phyloP scores from a whole-genome alignment of 352 stramenopile genomes.

The Globisporangium nagaii region DNA sequence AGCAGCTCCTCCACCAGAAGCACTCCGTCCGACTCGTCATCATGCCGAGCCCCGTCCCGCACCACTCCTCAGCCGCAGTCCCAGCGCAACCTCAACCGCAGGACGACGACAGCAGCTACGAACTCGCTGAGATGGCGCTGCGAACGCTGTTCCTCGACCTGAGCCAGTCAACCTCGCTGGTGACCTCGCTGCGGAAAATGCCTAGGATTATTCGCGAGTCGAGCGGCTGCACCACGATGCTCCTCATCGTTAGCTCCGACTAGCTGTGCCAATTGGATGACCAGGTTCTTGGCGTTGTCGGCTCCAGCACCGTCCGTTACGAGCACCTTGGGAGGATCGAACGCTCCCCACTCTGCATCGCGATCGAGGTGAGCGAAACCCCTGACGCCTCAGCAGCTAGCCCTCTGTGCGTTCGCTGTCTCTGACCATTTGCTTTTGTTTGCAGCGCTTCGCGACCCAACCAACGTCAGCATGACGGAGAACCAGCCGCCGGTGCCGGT shows the following conservation, averaged over 20 bases:
- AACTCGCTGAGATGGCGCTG: conserved; percentile 29
- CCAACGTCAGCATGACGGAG: not conserved
- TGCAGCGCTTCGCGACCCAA: too few species aligned
- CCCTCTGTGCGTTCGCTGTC: too few species aligned
- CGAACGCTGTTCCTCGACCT: conserved; percentile 45
- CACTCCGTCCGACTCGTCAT: conserved; percentile 31
- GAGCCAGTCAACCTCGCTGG: conserved; percentile 21
- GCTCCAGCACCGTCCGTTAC: too few species aligned
- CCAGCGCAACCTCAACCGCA: not conserved
- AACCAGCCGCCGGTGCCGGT: not conserved
- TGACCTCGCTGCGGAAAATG: not conserved
- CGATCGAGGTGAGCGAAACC: too few species aligned
- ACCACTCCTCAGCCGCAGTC: not conserved
- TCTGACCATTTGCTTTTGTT: too few species aligned
- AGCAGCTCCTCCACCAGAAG: conserved; percentile 10
- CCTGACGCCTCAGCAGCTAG: too few species aligned
- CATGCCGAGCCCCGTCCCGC: conserved; percentile 4
- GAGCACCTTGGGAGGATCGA: too few species aligned
- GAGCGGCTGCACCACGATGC: conserved; percentile 9
- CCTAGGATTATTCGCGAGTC: conserved; percentile 3
- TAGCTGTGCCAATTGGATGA: too few species aligned
- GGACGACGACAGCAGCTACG: not conserved
- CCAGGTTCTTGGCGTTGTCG: too few species aligned
- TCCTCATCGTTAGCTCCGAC: not conserved
- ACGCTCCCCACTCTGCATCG: too few species aligned